Base-by-base conservation (phyloP, 139 green algal genomes). In the Pseudopediastrum boryanum region DNA sequence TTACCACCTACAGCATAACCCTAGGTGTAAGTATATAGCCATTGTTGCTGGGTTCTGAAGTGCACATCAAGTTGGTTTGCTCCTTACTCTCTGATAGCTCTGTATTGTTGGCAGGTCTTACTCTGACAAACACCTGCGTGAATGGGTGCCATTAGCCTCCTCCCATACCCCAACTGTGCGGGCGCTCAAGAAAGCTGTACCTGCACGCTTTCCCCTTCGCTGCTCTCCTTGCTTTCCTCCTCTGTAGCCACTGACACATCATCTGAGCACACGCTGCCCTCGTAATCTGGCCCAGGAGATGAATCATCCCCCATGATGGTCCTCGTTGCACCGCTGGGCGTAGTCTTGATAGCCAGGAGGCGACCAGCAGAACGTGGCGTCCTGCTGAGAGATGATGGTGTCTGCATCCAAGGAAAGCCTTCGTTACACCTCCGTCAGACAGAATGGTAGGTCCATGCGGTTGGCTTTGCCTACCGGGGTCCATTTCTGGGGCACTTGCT, bases 151-250 rank as follows among this genome's bases (percentile, higher is more conserved):
- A 10, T 8, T 12, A 65, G 56, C 56, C 16, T 16, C 16, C 19
- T 16, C 48, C 16, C 48, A 58, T 21, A 58, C 48, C 16, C 48
- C 16, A 58, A 58, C 19, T 21, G 21, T 21, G 21, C 21, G 19
- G 48, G 48, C 48, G 21, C 48, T n/a, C 48, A 16, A 21, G 16
- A 16, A 58, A 29, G 54, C 31, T 38, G n/a, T 27, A 78, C 71
- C 71, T 78, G 71, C 2, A 78, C 71, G 25, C 71, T 78, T 16
- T 78, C 71, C 10, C 71, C 71, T n/a, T 78, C 71, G 43, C 50
- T 29, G 10, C 42, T 7, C 2, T 69, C 39, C 9, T 56, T 12
- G 33, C 44, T 70, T 54, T 78, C 71, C 43, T 78, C 71, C 54
- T 78, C 71, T 23, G 71, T 78, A 3, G 29, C 29, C 10, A 78